Evolutionary conservation across 768 basidiomycete species (phyloP), one percentile per base, ranked within the genome.

Genomic region (Pleurotus eryngii): DNA sequence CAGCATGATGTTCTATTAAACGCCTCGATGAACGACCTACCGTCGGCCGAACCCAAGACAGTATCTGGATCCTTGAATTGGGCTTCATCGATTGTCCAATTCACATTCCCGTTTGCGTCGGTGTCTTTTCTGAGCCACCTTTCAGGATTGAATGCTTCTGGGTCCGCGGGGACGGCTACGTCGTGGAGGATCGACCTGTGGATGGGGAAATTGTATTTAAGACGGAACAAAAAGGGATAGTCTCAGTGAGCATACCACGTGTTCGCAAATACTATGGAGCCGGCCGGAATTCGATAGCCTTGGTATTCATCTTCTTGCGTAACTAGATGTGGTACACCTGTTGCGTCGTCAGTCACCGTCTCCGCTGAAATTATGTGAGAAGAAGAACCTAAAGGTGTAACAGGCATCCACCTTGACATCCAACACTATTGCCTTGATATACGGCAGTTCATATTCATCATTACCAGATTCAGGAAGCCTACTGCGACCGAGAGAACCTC

Each of bases 71-170:
- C n/a, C n/a, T n/a, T n/a, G n/a, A n/a, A n/a, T n/a, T n/a, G n/a
- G n/a, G n/a, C n/a, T n/a, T n/a, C 46, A 4, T 18, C 24, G 9
- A 38, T 18, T 14, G 38, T 8, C n/a, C n/a, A 12, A 6, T 40
- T 24, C 14, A 38, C 11, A 18, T 53, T 20, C 2, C 30, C 42
- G 18, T 61, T 35, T 7, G 56, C 57, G 5, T 68, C 66, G 11
- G 61, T 62, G 27, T 62, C 38, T 6, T 50, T 68, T 8, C 8
- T 30, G 45, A 87, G 64, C 69, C 81, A 83, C 37, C 85, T 74
- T 58, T 84, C 81, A 5, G 86, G 85, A 18, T 76, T 72, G 68
- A 85, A 85, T 5, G 62, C 60, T 55, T 74, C 74, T 4, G 85
- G 77, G 27, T 85, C 74, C 4, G 77, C 76, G 66, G 82, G 87